Conservation (phyloP, 2,329 filamentous ascomycete genomes). For the Xylaria digitata region DNA sequence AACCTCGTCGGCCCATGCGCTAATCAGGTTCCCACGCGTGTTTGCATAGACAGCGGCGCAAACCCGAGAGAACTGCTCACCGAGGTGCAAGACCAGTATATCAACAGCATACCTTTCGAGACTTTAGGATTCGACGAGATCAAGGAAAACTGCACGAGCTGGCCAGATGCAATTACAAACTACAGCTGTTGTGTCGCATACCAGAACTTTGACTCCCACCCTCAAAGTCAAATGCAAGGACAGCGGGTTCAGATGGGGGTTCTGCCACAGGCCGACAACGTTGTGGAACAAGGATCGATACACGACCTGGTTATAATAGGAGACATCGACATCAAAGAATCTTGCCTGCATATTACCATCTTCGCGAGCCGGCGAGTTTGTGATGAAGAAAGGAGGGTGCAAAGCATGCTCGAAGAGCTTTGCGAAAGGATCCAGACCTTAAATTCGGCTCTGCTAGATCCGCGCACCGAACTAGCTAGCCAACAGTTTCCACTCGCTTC, state of each 20-base stretch:
- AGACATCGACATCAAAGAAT: conserved; percentile 14
- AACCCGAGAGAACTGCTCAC: conserved; percentile 24
- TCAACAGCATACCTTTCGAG: conserved; percentile 33
- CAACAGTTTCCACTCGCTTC: conserved; percentile 2
- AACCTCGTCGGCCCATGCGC: conserved; percentile 27
- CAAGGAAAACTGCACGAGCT: conserved; percentile 32
- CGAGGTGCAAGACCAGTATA: conserved; percentile 28
- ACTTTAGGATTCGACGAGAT: conserved; percentile 34
- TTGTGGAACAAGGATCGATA: conserved; percentile 14
- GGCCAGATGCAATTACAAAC: conserved; percentile 16
- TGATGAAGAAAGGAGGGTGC: conserved; percentile 14
- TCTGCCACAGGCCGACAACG: conserved; percentile 13
- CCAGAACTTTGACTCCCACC: conserved; percentile 27
- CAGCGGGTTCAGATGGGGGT: conserved; percentile 27
- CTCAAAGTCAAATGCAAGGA: conserved; percentile 27
- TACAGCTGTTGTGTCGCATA: conserved; percentile 29
- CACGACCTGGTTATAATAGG: conserved; percentile 27
- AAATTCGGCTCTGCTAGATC: conserved; percentile 21
- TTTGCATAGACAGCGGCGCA: conserved; percentile 12
- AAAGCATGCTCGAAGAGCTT: conserved; percentile 27
- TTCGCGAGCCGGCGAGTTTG: conserved; percentile 23
- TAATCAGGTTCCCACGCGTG: conserved; percentile 31
- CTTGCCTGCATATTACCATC: conserved; percentile 21
- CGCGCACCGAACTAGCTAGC: conserved; percentile 6
- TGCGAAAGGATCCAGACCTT: conserved; percentile 24